Evolutionary conservation across 2,329 filamentous ascomycete genomes (phyloP).

Genomic region (Xylaria sp.): DNA sequence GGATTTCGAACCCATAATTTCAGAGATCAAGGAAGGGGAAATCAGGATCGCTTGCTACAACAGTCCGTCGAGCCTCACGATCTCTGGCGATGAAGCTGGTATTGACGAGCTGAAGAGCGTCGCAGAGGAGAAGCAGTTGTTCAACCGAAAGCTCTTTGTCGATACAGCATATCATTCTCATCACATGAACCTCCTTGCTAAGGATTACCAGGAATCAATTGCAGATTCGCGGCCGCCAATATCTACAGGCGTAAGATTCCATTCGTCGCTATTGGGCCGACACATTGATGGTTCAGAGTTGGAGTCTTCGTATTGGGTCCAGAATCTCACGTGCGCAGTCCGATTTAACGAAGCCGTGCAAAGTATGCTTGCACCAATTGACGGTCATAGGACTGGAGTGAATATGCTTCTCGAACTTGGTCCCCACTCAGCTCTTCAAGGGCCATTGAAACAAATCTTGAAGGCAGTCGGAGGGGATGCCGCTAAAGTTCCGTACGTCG

Average conservation of each 20-base stretch:
- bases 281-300: constrained; percentile 54
- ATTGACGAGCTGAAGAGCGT: constrained; percentile 57
- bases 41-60: constrained; percentile 61
- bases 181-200: constrained; percentile 63
- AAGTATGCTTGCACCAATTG: constrained; percentile 53
- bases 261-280: constrained; percentile 59
- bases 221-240: constrained; percentile 48
- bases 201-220: constrained; percentile 57
- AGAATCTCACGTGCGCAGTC: constrained; percentile 55
- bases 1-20: constrained; percentile 55
- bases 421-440: constrained; percentile 61
- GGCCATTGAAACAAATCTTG: constrained; percentile 62
- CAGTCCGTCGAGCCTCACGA: constrained; percentile 62
- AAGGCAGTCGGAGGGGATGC: constrained; percentile 57
- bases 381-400: constrained; percentile 53
- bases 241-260: constrained; percentile 54
- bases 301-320: constrained; percentile 59
- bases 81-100: constrained; percentile 60
- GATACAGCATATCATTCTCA: constrained; percentile 66
- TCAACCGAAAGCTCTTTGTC: constrained; percentile 61
- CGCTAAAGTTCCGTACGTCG: constrained; percentile 57
- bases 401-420: constrained; percentile 62
- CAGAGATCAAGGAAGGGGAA: constrained; percentile 49
- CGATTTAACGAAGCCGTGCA: constrained; percentile 55
- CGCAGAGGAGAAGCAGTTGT: constrained; percentile 57